Conservation (phyloP, 2,329 filamentous ascomycete genomes). For the Aspergillus glaucus region DNA sequence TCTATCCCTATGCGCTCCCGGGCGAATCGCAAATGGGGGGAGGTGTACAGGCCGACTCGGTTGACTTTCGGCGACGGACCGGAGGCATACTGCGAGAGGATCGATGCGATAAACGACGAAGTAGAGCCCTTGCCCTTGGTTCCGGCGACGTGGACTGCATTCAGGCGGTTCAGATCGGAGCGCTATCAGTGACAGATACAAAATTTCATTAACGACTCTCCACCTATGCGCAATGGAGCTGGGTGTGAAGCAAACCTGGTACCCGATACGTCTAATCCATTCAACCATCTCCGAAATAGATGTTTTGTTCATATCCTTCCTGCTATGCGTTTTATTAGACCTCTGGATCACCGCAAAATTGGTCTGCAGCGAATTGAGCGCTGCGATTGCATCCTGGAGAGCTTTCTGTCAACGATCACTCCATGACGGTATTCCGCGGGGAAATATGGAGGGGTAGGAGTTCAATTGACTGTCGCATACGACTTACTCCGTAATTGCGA, state of each 20-base stretch:
- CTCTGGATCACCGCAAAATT: conserved; percentile 74
- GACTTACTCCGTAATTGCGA: conserved; percentile 35
- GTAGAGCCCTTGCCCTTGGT: conserved; percentile 94
- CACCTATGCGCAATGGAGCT: neutral
- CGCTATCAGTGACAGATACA: conserved; percentile 39
- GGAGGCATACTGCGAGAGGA: conserved; percentile 59
- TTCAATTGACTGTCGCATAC: too few species aligned
- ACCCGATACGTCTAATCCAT: conserved; percentile 70
- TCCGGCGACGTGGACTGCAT: conserved; percentile 75
- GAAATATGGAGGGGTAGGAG: neutral
- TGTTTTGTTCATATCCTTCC: conserved; percentile 63
- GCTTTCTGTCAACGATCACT: conserved; percentile 8
- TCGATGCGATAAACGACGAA: conserved; percentile 73
- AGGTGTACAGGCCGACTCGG: conserved; percentile 75
- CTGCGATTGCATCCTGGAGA: conserved; percentile 62
- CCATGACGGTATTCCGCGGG: neutral
- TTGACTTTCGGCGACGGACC: conserved; percentile 29
- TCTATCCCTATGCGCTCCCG: conserved; percentile 80
- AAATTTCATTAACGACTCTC: neutral
- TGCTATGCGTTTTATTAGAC: conserved; percentile 59
- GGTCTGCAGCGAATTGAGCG: conserved; percentile 70
- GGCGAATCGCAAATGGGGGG: conserved; percentile 75
- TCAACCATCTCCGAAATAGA: conserved; percentile 77
- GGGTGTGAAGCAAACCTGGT: conserved; percentile 52
- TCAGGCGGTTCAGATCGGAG: conserved; percentile 54